Base-by-base conservation (phyloP, 192 early-diverging fungal species). In the Linnemannia hyalina region DNA sequence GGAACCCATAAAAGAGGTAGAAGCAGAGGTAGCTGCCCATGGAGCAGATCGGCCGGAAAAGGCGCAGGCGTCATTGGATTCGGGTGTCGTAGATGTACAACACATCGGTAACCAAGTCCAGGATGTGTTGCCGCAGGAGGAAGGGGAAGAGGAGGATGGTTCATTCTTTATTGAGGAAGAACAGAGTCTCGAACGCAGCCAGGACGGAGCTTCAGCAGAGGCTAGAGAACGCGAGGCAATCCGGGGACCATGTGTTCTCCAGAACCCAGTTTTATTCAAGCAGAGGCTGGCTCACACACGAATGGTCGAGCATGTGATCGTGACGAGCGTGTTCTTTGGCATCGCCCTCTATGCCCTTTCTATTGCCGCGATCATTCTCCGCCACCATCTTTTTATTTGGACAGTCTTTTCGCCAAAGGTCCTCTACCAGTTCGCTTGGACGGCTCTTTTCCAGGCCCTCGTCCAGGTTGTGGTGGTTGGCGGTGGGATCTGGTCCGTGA, bases 381-480 rank as follows among this genome's bases (percentile, higher is more conserved):
- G 94, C 23, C 89, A 93, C 26, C 95, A 96, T 70, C 82, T 95
- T 46, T 96, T 96, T 82, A 94, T 96, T 65, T 96, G 95, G 95
- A 95, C 95, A 0, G 95, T 96, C 9, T 96, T 96, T 80, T 96
- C 95, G 71, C 95, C 95, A 41, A 94, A 95, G 69, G 95, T 94
- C 49, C 88, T 96, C 70, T 96, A 95, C 80, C 95, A 95, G 81
- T 88, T 94, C 23, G 92, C 91, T 22, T 96, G 95, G 95, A 90
- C 90, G 15, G 87, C 84, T 1, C 60, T 91, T 1, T 89, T 82
- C 71, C 89, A 90, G 74, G 83, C 84, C 36, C 38, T 81, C 1
- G 57, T 89, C 0, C 90, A 92, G 55, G 71, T 90, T 23, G 40
- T 88, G 10, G 26, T 82, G 3, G 81, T 88, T 68, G 82, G 83